Conservation (phyloP, 305 asterid species). For the Stenogyne calaminthoides region DNA sequence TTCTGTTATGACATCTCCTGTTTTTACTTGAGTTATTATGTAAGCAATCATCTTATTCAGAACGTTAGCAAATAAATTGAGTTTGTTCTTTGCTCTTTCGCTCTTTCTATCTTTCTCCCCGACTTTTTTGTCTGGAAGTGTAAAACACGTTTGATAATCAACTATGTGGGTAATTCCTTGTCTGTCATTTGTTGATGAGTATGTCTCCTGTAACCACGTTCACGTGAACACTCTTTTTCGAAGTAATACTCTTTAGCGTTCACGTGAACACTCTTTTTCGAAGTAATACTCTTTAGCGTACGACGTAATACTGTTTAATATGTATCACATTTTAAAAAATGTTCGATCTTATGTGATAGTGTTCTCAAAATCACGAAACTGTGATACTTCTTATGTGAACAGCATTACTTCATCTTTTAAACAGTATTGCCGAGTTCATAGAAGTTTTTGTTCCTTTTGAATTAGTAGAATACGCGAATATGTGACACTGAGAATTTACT, state of each 20-base stretch:
- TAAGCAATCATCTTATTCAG: constrained; percentile 23
- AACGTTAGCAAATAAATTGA: constrained; percentile 18
- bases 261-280: too few relatives aligned
- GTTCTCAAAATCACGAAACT: not conserved
- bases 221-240: too few relatives aligned
- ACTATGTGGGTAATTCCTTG: not conserved
- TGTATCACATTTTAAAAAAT: not conserved
- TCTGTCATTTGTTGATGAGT: not conserved
- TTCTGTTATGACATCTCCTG: constrained; percentile 19
- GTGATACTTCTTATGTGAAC: not conserved
- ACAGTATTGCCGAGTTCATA: too few relatives aligned
- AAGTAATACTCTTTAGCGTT: too few relatives aligned
- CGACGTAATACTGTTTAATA: too few relatives aligned
- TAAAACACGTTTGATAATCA: not conserved
- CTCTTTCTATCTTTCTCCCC: not conserved
- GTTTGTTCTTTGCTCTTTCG: not conserved
- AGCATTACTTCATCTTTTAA: too few relatives aligned
- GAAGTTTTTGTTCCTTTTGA: not conserved
- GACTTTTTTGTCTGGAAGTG: not conserved
- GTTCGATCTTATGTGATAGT: not conserved
- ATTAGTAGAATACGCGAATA: not conserved
- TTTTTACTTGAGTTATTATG: constrained; percentile 18
- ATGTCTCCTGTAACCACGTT: too few relatives aligned
- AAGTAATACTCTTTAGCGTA: too few relatives aligned
- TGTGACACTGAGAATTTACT: not conserved